Evolutionary conservation across 768 basidiomycete genomes (phyloP).

Genomic region (Jaapia argillacea): DNA sequence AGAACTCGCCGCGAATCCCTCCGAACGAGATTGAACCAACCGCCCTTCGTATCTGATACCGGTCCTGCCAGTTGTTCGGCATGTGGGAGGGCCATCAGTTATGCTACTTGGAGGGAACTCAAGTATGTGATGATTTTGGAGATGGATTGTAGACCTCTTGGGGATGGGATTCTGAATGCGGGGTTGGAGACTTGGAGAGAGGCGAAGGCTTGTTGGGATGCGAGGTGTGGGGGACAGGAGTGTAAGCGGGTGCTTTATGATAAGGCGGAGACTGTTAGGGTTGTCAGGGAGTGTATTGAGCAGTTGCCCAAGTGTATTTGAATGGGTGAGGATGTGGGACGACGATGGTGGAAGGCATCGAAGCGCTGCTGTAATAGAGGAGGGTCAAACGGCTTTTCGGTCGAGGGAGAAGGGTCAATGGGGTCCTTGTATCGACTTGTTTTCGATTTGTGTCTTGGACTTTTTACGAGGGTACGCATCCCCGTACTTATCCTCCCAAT

Average conservation of each 20-base stretch:
- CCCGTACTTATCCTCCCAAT: no score
- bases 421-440: no score
- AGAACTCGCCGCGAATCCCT: constrained; percentile 39
- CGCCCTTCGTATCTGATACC: constrained; percentile 45
- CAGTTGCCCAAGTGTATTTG: constrained; percentile 30
- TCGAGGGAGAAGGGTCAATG: no score
- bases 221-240: constrained; percentile 33
- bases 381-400: no score
- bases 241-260: constrained; percentile 49
- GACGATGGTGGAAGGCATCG: no score
- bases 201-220: constrained; percentile 52
- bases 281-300: constrained; percentile 45
- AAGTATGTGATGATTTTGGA: constrained; percentile 46
- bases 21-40: constrained; percentile 36
- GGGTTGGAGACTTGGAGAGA: constrained; percentile 48
- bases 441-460: no score
- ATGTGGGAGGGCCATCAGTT: constrained; percentile 39
- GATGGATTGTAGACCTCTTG: constrained; percentile 48
- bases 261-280: constrained; percentile 40
- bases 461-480: no score
- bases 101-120: constrained; percentile 56
- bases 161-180: constrained; percentile 40
- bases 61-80: constrained; percentile 42
- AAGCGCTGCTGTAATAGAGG: no score
- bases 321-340: no score